phyloP scores from a whole-genome alignment of 768 basidiomycete species.

The Amanita muscaria region DNA sequence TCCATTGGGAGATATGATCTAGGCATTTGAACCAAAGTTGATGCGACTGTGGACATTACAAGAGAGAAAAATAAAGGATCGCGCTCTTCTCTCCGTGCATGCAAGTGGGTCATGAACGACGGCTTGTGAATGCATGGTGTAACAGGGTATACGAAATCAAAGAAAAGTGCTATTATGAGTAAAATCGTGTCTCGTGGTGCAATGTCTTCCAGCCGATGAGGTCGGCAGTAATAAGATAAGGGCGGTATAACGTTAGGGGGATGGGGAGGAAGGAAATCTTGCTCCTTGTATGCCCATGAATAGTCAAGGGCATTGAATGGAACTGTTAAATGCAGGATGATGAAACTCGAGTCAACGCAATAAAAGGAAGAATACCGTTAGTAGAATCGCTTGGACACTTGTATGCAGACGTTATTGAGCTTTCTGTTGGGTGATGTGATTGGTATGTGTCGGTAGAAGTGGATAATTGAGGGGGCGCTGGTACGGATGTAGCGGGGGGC shows the following conservation, averaged over 20 bases:
- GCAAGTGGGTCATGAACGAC: slow-evolving; percentile 86
- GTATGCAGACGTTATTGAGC: too few species aligned
- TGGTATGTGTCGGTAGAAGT: too few species aligned
- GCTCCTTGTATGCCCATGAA: slow-evolving; percentile 67
- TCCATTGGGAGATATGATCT: slow-evolving; percentile 85
- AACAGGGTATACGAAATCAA: slow-evolving; percentile 88
- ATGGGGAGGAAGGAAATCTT: slow-evolving; percentile 35
- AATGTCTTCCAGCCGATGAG: slow-evolving; percentile 72
- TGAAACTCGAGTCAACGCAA: too few species aligned
- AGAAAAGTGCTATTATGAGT: slow-evolving; percentile 81
- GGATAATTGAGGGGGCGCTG: too few species aligned
- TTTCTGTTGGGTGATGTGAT: too few species aligned
- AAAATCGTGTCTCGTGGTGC: slow-evolving; percentile 75
- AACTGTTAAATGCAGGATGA: too few species aligned
- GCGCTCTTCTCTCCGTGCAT: slow-evolving; percentile 68
- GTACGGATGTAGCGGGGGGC: too few species aligned
- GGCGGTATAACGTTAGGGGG: slow-evolving; percentile 45
- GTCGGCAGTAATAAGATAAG: slow-evolving; percentile 66
- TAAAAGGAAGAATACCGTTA: too few species aligned
- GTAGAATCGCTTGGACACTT: too few species aligned
- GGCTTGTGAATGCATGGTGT: slow-evolving; percentile 90
- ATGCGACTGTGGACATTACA: slow-evolving; percentile 83
- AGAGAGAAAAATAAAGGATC: slow-evolving; percentile 88
- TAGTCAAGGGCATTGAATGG: slow-evolving; percentile 48
- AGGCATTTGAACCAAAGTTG: slow-evolving; percentile 83